Conservation (phyloP, 2,329 filamentous ascomycete genomes). For the Penicillium vulpinum region DNA sequence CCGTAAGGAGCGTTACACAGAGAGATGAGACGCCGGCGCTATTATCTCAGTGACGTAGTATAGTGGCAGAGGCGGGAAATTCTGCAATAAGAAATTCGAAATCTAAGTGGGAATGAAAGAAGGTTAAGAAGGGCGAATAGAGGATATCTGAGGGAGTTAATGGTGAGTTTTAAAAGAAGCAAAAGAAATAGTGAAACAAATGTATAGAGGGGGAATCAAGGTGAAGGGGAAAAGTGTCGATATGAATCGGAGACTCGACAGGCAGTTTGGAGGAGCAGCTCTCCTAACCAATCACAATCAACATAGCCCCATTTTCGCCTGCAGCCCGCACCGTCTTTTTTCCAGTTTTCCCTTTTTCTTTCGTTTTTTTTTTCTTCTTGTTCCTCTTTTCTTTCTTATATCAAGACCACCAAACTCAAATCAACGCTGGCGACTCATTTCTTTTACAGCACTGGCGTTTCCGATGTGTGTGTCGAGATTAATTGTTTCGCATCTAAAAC, state of each 20-base stretch:
- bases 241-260: slow-evolving; percentile 33
- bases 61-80: slow-evolving; percentile 2
- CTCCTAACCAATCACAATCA: slow-evolving; percentile 28
- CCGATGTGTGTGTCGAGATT: slow-evolving; percentile 71
- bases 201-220: slow-evolving; percentile 4
- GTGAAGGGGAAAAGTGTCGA: slow-evolving; percentile 20
- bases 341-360: slow-evolving; percentile 23
- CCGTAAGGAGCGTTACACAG: slow-evolving; percentile 16
- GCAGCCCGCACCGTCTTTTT: slow-evolving; percentile 36
- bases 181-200: slow-evolving; percentile 11
- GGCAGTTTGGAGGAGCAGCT: slow-evolving; percentile 16
- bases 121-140: not conserved
- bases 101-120: not conserved
- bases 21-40: slow-evolving; percentile 4
- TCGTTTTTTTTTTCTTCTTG: slow-evolving; percentile 12
- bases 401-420: slow-evolving; percentile 73
- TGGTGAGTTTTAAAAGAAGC: slow-evolving; percentile 1
- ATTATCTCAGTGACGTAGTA: slow-evolving; percentile 9
- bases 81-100: not conserved
- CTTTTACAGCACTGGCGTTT: slow-evolving; percentile 66
- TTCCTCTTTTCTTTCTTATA: slow-evolving; percentile 39
- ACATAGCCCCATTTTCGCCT: slow-evolving; percentile 17
- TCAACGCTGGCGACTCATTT: slow-evolving; percentile 63
- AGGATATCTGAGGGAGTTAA: not conserved
- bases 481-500: slow-evolving; percentile 72